Base-by-base conservation (phyloP, 768 basidiomycete genomes). In the Sutorius australiensis region DNA sequence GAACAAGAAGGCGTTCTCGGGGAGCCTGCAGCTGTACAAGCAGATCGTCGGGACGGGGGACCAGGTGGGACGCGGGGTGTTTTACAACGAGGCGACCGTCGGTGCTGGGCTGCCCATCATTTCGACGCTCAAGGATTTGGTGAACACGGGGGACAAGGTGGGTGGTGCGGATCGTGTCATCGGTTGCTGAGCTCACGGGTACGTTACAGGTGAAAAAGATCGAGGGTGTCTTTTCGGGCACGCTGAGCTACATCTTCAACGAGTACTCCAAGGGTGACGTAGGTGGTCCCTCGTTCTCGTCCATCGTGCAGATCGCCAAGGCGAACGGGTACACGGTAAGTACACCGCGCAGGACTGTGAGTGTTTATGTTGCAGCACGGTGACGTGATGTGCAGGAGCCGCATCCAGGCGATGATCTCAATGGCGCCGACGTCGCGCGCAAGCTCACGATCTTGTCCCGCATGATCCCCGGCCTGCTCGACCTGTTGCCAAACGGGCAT, bases 211-310 rank as follows among this genome's bases (percentile, higher is more conserved):
- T 95, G 56, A 73, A 78, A 62, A 95, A 92, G 77, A 91, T 98
- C 59, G 97, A 99, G 70, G 97, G 97, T 36, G 97, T 98, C 19
- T 92, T 99, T 71, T 94, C 91, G 5, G 97, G 97, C 9, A 99
- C 97, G 3, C 83, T 99, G 79, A 92, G 89, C 67, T 99, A 98
- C 75, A 98, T 99, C 74, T 99, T 99, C 80, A 98, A 98, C 74
- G 85, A 93, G 92, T 94, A 74, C 86, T 70, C 90, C 3, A 86
- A 83, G 5, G 84, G 82, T 2, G 77, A 79, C 42, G 73, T 83
- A 5, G 80, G 80, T 45, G 87, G 87, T 0, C 85, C 86, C 1
- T 73, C 75, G 28, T 98, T 99, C 73, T 95, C 93, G 5, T 85
- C 90, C 24, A 86, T 98, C 33, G 95, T 99, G 50, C 81, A 81